A percentile compares a stretch with the other conserved stretches of the same genome.
Evolutionary conservation across 2,329 filamentous ascomycete genomes (phyloP).

Genomic region (Sporothrix globosa): DNA sequence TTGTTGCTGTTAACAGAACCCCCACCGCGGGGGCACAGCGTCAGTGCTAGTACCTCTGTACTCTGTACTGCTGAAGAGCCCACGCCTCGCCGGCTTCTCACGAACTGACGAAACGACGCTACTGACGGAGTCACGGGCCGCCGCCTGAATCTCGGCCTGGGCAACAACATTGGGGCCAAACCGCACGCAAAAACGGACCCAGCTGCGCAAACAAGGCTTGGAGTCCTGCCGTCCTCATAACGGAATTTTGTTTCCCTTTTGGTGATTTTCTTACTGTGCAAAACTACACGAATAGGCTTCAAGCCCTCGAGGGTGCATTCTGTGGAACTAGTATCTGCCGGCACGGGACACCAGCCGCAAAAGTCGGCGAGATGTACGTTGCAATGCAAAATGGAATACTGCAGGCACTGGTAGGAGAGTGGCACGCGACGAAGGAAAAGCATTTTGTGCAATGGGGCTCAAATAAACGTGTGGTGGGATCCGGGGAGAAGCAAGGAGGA

Average conservation of each 20-base stretch:
- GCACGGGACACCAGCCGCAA: slow-evolving; percentile 20
- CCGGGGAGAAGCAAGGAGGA: background rate
- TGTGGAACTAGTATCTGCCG: slow-evolving; percentile 18
- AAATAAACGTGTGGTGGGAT: too few species aligned
- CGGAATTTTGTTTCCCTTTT: background rate
- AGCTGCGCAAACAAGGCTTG: background rate
- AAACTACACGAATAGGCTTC: too few species aligned
- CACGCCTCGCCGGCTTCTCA: too few species aligned
- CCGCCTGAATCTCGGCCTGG: slow-evolving; percentile 31
- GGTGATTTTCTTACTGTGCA: background rate
- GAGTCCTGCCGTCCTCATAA: background rate
- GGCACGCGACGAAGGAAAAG: background rate
- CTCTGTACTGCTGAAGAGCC: background rate
- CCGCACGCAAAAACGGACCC: background rate
- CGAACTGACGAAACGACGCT: slow-evolving; percentile 23
- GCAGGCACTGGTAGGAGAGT: background rate
- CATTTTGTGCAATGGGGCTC: background rate
- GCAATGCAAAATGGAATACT: background rate
- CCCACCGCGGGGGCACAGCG: slow-evolving; percentile 22
- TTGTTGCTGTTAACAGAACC: background rate
- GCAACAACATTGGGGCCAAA: slow-evolving; percentile 13
- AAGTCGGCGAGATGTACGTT: background rate
- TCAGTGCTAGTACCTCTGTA: background rate
- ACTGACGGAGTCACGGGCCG: slow-evolving; percentile 33
- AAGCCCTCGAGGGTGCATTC: background rate